Percentiles rank a stretch among this genome's conserved stretches.
Evolutionary conservation across 257 asterid genomes (phyloP).

Genomic region (Lavandula angustifolia): DNA sequence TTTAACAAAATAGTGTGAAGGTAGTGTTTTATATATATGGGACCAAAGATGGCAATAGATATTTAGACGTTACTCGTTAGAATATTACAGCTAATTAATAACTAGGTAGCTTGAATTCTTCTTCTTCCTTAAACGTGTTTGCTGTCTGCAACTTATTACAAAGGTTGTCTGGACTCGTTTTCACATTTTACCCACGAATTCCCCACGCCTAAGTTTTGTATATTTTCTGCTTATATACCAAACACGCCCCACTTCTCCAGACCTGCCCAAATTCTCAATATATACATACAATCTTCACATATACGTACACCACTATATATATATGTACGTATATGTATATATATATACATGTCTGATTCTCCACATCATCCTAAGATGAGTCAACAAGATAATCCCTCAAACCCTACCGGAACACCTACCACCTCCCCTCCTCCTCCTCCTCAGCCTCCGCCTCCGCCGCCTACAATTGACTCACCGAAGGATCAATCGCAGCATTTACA

Average conservation of each 20-base stretch:
- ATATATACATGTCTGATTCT: conserved; percentile 31
- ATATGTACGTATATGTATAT: not conserved
- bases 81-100: no score
- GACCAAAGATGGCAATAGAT: not conserved
- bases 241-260: not conserved
- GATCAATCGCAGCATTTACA: conserved; percentile 35
- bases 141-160: no score
- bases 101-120: no score
- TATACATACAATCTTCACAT: not conserved
- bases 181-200: not conserved
- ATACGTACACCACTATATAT: conserved; percentile 3
- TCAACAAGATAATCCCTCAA: conserved; percentile 33
- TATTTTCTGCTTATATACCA: not conserved
- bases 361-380: conserved; percentile 42
- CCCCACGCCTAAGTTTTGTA: not conserved
- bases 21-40: not conserved
- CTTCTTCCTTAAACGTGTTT: no score
- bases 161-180: no score
- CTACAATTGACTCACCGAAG: not conserved
- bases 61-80: no score
- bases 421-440: conserved; percentile 18
- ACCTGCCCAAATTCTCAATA: no score
- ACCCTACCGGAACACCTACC: conserved; percentile 13
- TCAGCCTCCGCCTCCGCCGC: not conserved
- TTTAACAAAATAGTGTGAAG: not conserved